phyloP scores from a whole-genome alignment of 106 monocot genomes.

The Dendrobium officinale region DNA sequence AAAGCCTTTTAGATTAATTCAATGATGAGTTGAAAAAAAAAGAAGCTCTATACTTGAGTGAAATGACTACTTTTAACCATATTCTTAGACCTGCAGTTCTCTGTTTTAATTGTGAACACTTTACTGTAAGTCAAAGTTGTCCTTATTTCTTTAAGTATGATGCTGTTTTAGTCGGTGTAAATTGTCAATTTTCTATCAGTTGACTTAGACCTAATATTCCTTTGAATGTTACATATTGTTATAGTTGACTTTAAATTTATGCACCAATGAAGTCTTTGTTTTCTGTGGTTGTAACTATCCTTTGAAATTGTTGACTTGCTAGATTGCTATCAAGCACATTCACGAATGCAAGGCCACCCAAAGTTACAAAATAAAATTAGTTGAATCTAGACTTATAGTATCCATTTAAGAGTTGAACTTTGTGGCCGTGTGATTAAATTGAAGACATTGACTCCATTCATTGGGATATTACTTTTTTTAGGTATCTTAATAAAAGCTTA shows the following conservation, averaged over 20 bases:
- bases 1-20: neutral
- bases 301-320: too few species aligned
- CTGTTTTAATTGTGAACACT: neutral
- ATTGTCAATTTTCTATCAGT: neutral
- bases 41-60: neutral
- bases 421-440: neutral
- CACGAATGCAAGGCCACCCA: neutral
- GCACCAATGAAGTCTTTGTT: neutral
- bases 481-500: neutral
- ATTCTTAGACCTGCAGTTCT: neutral
- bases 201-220: neutral
- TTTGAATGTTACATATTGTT: neutral
- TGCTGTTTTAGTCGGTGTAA: neutral
- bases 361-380: neutral
- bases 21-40: neutral
- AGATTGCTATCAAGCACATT: too few species aligned
- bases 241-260: neutral
- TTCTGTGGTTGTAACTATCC: neutral
- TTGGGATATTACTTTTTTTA: neutral
- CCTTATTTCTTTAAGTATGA: neutral
- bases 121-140: neutral
- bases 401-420: neutral
- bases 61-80: neutral
- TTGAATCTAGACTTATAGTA: neutral
- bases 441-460: neutral